Base-by-base conservation (phyloP, 129 eudicot species). In the Deinandra increscens region DNA sequence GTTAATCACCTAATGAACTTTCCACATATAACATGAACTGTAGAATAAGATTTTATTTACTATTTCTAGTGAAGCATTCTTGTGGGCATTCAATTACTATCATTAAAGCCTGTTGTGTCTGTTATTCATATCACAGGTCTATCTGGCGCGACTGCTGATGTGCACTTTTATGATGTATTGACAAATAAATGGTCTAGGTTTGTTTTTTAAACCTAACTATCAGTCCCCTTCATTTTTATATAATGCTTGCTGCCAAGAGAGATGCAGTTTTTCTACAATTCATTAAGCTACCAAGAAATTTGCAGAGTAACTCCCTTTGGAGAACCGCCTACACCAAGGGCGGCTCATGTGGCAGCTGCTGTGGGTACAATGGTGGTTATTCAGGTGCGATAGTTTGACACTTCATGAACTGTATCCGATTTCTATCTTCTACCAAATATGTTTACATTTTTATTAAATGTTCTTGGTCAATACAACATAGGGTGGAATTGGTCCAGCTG, bases 311-410 rank as follows among this genome's bases (percentile, higher is more conserved):
- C 90, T 59, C 97, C 98, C 29, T 83, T 89, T 73, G 98, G 98
- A 68, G 98, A 93, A 64, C 96, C 98, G 15, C 98, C 98, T 58
- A 86, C 98, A 43, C 96, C 98, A 75, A 86, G 98, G 88, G 98
- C 98, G 26, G 98, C 98, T 67, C 98, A 93, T 38, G 98, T 93
- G 72, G 98, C 97, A 62, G 89, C 98, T 68, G 98, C 97, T 61
- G 98, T 93, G 65, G 98, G 98, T 49, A 93, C 98, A 37, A 93
- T 93, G 98, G 98, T 93, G 75, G 98, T 93, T 70, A 89, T 93
- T 66, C 98, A 93, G 98, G 98, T 88, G 65, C 61, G 79, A 56
- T 49, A 71, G 17, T 66, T 23, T 7, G 50, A 14, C 17, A 44
- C 45, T 46, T 31, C 70, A 60, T 38, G 20, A 59, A 14, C 69